Base-by-base conservation (phyloP, 805 yeast genomes). In the Spathaspora sp. region DNA sequence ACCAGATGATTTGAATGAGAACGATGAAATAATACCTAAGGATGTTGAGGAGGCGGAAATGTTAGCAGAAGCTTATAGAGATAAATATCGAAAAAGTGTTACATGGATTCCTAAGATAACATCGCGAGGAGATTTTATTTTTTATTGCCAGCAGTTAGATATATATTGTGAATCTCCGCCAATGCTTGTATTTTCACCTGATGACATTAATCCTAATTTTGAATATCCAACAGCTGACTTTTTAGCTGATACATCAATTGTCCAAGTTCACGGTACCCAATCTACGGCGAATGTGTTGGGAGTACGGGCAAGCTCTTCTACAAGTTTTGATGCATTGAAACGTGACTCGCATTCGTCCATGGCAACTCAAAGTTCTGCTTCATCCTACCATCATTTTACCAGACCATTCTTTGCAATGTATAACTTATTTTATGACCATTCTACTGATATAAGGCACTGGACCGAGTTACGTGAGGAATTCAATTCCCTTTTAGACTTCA, bases 31-130 rank as follows among this genome's bases (percentile, higher is more conserved):
- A 11, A 42, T 12, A 2, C 44, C 57, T 3, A 53, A 56, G 7
- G 52, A 59, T 29, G 52, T 62, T 20, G 66, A 60, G 10, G 67
- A 63, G 42, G 77, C 75, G 12, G 72, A 70, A 51, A 51, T 47
- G 14, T 42, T 64, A 46, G 60, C 57, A 2, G 63, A 62, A 10
- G 64, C 62, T 14, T 65, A 64, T 50, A 60, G 59, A 29, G 48
- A 49, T 12, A 47, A 50, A 5, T 51, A 61, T 42, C 55, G 59
- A 28, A 59, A 52, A 29, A 58, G 57, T n/a, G 64, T 69, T 11
- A 52, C 66, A 4, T 87, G 93, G 92, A 64, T 83, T 0, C 87
- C 90, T 0, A 76, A 79, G 46, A 67, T 79, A n/a, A 78, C 86
- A 1, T 71, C 74, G 11, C 77, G 75, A 48, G 86, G 83, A 18